Evolutionary conservation across 768 basidiomycete species (phyloP), one percentile per base, ranked within the genome.

Genomic region (Kwoniella sp.): DNA sequence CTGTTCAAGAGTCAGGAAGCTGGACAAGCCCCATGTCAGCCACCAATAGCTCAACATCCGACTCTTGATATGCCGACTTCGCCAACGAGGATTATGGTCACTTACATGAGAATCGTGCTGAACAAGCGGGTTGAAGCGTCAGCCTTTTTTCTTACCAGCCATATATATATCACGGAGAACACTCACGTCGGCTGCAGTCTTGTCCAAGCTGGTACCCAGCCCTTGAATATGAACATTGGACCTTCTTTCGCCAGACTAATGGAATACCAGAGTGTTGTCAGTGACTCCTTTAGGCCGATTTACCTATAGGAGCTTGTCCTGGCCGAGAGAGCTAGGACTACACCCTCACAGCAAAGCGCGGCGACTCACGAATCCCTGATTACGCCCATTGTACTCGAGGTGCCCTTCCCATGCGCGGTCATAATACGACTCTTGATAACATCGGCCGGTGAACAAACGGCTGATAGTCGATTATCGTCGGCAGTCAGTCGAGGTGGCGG

Each of bases 131-230:
- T 7, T 24, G 51, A 10, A 30, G 5, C 17, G 19, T 47, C 19
- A 47, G 17, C 46, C 19, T 12, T 36, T 25, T 9, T 27, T 24
- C 33, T 37, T n/a, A n/a, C n/a, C n/a, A n/a, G n/a, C n/a, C n/a
- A n/a, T n/a, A n/a, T n/a, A n/a, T n/a, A n/a, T n/a, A n/a, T n/a
- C n/a, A n/a, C n/a, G n/a, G 24, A 21, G 30, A 22, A 12, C 7
- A 24, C 69, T 67, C 54, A 70, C 63, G 76, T 77, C 5, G 74
- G 74, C 59, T 76, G 74, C 27, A 76, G 56, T 44, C 74, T 58
- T 24, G 70, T 74, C 76, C 76, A 77, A n/a, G 76, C 71, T 1
- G 76, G 76, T 9, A 73, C 65, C 76, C 72, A 74, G 2, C 76
- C 76, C 46, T 73, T 73, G 68, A 75, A 77, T 68, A 77, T 72